phyloP scores from a whole-genome alignment of 768 basidiomycete species.

The Boletus rubropictus region DNA sequence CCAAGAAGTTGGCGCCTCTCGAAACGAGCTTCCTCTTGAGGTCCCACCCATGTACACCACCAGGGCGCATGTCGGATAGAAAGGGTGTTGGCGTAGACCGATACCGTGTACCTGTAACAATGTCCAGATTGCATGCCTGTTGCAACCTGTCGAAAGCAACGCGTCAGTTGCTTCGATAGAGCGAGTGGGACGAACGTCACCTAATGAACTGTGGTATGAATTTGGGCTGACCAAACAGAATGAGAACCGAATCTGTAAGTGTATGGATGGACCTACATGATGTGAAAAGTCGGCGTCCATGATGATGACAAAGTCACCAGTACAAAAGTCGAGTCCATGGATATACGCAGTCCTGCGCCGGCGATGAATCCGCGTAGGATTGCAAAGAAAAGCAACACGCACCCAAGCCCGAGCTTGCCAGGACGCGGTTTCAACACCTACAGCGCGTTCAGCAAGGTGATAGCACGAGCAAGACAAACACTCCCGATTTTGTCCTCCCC shows the following conservation, averaged over 20 bases:
- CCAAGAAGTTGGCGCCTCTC: constrained; percentile 85
- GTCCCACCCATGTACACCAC: constrained; percentile 92
- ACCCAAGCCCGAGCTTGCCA: constrained; percentile 91
- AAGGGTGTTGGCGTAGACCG: constrained; percentile 54
- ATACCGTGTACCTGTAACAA: constrained; percentile 91
- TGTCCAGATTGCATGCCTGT: constrained; percentile 81
- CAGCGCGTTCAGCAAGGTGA: constrained; percentile 4
- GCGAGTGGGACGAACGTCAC: constrained; percentile 32
- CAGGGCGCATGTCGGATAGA: constrained; percentile 56
- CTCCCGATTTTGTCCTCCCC: constrained; percentile 80
- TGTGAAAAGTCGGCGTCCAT: constrained; percentile 98
- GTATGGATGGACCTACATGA: constrained; percentile 53
- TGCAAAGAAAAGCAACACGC: constrained; percentile 14
- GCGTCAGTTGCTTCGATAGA: constrained; percentile 1
- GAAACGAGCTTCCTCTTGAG: constrained; percentile 84
- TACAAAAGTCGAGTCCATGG: constrained; percentile 83
- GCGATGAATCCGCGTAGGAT: not conserved
- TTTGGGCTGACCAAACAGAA: constrained; percentile 59
- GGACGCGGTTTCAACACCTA: constrained; percentile 82
- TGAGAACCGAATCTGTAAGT: constrained; percentile 5
- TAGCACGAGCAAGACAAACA: constrained; percentile 4
- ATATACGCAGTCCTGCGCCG: constrained; percentile 79
- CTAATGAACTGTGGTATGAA: constrained; percentile 91
- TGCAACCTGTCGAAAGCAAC: constrained; percentile 50
- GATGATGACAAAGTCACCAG: constrained; percentile 90